These are phyloP conservation scores for Eucalyptus erythrocorys DNA, from an alignment of 345 rosid species.

Conservation along the genomic window DNA sequence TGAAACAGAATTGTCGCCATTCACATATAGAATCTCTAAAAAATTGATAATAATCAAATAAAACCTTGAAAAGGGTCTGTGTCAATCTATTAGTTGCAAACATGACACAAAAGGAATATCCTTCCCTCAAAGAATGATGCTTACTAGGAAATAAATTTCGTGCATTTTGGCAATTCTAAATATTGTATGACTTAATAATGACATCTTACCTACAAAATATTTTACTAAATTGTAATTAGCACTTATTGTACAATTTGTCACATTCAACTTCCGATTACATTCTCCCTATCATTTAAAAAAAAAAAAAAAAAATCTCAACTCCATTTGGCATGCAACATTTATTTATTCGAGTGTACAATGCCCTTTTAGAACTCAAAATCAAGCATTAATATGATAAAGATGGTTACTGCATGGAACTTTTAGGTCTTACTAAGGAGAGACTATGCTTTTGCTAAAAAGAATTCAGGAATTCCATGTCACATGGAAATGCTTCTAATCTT, in stretches of 20 bases:
- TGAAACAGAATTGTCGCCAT: too few relatives aligned
- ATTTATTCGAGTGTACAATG: fast-evolving
- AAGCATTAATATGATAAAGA: background rate
- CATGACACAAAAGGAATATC: background rate
- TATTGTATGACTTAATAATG: background rate
- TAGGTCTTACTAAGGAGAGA: background rate
- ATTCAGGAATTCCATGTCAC: fast-evolving
- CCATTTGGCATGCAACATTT: background rate
- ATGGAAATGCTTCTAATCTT: background rate
- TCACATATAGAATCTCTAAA: background rate
- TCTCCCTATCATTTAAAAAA: background rate
- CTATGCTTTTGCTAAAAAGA: background rate
- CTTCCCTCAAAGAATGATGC: background rate
- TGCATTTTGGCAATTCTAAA: background rate
- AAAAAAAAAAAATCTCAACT: background rate
- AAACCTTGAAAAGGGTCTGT: background rate
- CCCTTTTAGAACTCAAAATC: background rate
- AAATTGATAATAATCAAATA: background rate
- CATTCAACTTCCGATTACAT: background rate
- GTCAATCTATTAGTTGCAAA: background rate
- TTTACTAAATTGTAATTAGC: background rate
- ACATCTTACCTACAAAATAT: background rate
- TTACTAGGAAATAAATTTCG: background rate
- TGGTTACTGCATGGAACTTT: background rate
- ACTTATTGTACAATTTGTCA: background rate